These are phyloP conservation scores for Hippophae gyantsensis DNA, from an alignment of 306 rosid species.

Conservation along the genomic window DNA sequence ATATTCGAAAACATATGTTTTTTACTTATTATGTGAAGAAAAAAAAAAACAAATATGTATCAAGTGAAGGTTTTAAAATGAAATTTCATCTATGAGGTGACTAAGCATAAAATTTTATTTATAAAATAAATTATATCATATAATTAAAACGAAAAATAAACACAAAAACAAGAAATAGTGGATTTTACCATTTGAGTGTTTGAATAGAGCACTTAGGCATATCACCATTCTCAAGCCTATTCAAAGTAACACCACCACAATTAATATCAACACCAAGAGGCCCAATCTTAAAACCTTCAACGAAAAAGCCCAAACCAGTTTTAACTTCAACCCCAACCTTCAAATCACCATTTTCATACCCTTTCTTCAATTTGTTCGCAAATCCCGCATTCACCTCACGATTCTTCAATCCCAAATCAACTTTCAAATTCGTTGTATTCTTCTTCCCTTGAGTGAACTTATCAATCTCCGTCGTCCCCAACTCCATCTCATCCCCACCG, in stretches of 20 bases:
- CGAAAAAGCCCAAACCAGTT: slow-evolving; percentile 27
- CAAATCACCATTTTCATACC: slow-evolving; percentile 26
- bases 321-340: slow-evolving; percentile 29
- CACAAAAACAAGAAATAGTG: not conserved
- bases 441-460: slow-evolving; percentile 30
- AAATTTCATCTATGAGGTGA: too few relatives aligned
- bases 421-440: slow-evolving; percentile 30
- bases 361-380: slow-evolving; percentile 26
- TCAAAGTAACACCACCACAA: slow-evolving; percentile 51
- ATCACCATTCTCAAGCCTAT: slow-evolving; percentile 35
- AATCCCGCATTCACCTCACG: slow-evolving; percentile 22
- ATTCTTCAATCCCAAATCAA: slow-evolving; percentile 24
- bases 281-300: slow-evolving; percentile 31
- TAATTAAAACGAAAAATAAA: too few relatives aligned
- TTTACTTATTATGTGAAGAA: too few relatives aligned
- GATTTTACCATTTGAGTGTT: slow-evolving; percentile 44
- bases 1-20: too few relatives aligned
- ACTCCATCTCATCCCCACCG: slow-evolving; percentile 20
- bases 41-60: too few relatives aligned
- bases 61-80: too few relatives aligned
- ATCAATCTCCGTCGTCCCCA: slow-evolving; percentile 16
- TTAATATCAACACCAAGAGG: slow-evolving; percentile 22
- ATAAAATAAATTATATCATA: too few relatives aligned
- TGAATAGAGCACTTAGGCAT: slow-evolving; percentile 49
- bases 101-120: too few relatives aligned